Evolutionary conservation across 139 green algal species (phyloP).

Genomic region (Edaphochlamys debaryana): DNA sequence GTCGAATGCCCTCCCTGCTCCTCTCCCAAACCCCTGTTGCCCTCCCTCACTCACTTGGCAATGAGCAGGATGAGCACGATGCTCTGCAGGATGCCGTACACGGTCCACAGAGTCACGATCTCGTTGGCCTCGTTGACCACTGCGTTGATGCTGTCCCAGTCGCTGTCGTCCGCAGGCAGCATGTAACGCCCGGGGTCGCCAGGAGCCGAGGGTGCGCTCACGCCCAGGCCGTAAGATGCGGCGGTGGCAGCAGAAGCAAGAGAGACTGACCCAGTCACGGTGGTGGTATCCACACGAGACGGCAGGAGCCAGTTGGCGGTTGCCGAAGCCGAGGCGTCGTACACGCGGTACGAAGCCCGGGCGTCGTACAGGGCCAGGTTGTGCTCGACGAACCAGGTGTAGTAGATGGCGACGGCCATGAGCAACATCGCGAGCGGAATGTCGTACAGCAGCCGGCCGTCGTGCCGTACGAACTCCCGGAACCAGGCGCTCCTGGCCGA

Average conservation of each 20-base stretch:
- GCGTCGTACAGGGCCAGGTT: conserved; percentile 35
- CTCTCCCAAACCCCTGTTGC: no score
- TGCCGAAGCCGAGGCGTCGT: conserved; percentile 44
- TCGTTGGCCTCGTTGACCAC: conserved; percentile 23
- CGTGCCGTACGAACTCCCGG: conserved; percentile 18
- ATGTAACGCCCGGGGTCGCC: conserved; percentile 48
- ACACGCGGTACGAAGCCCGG: conserved; percentile 36
- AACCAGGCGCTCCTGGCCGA: conserved; percentile 20
- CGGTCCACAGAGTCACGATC: conserved; percentile 46
- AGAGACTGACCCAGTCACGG: no score
- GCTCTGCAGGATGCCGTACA: conserved; percentile 52
- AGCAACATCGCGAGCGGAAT: conserved; percentile 15
- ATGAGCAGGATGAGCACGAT: conserved; percentile 54
- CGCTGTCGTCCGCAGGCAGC: conserved; percentile 23
- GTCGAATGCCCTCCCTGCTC: no score
- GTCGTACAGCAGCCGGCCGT: conserved; percentile 33
- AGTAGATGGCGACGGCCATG: conserved; percentile 13
- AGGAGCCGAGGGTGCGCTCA: not conserved
- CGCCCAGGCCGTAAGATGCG: not conserved
- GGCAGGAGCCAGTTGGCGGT: conserved; percentile 30
- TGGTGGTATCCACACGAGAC: not conserved
- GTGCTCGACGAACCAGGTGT: conserved; percentile 27
- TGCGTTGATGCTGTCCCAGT: conserved; percentile 21
- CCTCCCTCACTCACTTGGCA: conserved; percentile 35
- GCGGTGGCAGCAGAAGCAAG: no score